Base-by-base conservation (phyloP, 208 protist species). In the Leishmania amazonensis region DNA sequence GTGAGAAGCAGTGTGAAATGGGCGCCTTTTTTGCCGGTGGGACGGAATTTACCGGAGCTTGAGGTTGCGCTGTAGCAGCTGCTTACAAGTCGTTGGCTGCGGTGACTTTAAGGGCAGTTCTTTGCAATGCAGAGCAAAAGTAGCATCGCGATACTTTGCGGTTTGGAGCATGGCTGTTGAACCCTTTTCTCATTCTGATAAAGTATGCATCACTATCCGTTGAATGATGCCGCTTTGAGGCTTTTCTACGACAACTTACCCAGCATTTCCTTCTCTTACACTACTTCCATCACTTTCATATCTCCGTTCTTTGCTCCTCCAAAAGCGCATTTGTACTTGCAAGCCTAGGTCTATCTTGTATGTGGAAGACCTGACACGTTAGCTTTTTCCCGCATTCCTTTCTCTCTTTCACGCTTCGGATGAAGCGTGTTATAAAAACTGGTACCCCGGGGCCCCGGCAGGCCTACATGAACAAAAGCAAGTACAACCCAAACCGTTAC, bases 401-500 rank as follows among this genome's bases (percentile, higher is more conserved):
- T 68, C 38, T 71, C 38, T 60, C 35, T 78, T 78, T 72, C 9
- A 21, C 49, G 45, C 47, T 13, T 57, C 13, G 1, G 19, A 87
- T 90, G 81, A 91, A 88, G 81, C 83, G 89, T 21, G 57, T 80
- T 35, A 83, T 91, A 17, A 89, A 91, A 73, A 90, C 85, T 83
- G 85, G 85, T 0, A 74, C 77, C 4, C 78, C 80, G 11, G 89
- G 89, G 9, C 72, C 86, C 9, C 91, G 93, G 9, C 94, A 96
- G 70, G 84, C 87, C 5, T 87, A 97, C 77, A 75, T 85, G 71
- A 97, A 97, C 77, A 90, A 83, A 60, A 87, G 81, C 35, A 97
- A 95, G 80, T 97, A 91, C 78, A 86, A 96, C 74, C 94, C 94
- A 0, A 93, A 97, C 70, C 84, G 86, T 38, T 94, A 96, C 82